Base-by-base conservation (phyloP, 176 grass and related monocot species). In the Avena sativa region DNA sequence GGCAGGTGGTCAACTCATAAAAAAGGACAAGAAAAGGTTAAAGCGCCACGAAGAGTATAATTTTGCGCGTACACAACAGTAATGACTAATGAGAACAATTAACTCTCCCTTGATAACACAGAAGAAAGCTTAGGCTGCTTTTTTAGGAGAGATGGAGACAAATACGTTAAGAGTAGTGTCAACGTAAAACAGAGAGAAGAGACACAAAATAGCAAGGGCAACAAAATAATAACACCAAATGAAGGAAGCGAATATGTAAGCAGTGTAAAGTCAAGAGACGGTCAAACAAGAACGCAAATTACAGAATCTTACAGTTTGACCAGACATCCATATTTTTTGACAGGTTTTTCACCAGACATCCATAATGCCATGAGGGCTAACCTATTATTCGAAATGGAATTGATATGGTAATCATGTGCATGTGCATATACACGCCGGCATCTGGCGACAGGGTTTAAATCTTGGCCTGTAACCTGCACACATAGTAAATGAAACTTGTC, bases 361-460 rank as follows among this genome's bases (percentile, higher is more conserved):
- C 7, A 64, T 80, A 74, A 30, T 73, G 56, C 84, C 56, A 74
- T 43, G 59, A 85, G 43, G 79, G 64, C 81, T 80, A 64, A 95
- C 93, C 93, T 95, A 89, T 95, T 95, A 79, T 93, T 95, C 50
- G 93, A 93, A 87, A 95, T 87, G 74, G 93, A 95, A 79, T 95
- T 93, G 66, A 95, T 91, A 85, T 95, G 91, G 73, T 95, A 95
- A 85, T 95, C 93, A 86, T 95, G 93, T 74, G 93, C 93, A 59
- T 95, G 89, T 53, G 84, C 77, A 85, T 95, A 95, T 82, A 91
- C 84, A 85, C 93, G 88, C 50, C 91, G 88, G 79, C 93, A 95
- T 91, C 91, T 91, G 47, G 93, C 84, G 79, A 93, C 77, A 86
- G 81, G 86, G 72, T 89, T 95, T n/a, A 87, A 55, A 68, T 93